Evolutionary conservation across 768 basidiomycete genomes (phyloP).

Genomic region (Dioszegia crocea): DNA sequence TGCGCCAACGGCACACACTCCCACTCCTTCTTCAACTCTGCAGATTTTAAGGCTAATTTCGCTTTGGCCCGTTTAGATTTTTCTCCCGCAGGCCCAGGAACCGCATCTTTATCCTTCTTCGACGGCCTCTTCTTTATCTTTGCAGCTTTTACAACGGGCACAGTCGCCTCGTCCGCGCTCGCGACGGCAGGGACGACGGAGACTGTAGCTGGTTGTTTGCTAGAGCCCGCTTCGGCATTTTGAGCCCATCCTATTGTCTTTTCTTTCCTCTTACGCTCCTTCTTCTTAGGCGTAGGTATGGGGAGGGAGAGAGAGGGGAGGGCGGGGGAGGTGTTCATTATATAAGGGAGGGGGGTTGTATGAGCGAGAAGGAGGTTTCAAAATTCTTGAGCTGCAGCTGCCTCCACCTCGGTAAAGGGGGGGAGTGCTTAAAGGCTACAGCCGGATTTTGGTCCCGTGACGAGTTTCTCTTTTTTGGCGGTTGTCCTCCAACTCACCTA

Average conservation of each 20-base stretch:
- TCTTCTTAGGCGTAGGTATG: background rate
- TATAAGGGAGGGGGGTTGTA: background rate
- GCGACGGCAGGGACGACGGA: background rate
- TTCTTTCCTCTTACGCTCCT: background rate
- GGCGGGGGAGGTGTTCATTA: background rate
- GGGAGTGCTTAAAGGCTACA: background rate
- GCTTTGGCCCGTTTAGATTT: too few species aligned
- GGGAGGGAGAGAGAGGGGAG: background rate
- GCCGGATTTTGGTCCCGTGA: background rate
- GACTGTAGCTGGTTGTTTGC: background rate
- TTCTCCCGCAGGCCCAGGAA: too few species aligned
- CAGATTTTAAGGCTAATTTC: background rate
- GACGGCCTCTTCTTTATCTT: background rate
- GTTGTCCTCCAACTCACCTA: background rate
- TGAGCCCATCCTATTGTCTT: background rate
- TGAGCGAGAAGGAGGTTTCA: background rate
- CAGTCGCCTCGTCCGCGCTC: background rate
- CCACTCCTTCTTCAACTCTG: constrained; percentile 12
- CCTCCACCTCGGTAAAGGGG: background rate
- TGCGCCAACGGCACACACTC: constrained; percentile 35
- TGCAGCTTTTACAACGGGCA: too few species aligned
- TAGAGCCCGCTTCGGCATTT: constrained; percentile 2
- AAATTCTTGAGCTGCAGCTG: background rate
- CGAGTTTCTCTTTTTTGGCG: background rate
- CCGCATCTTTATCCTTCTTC: background rate